Conservation (phyloP, 352 stramenopile genomes). For the Phytophthora hibernalis region DNA sequence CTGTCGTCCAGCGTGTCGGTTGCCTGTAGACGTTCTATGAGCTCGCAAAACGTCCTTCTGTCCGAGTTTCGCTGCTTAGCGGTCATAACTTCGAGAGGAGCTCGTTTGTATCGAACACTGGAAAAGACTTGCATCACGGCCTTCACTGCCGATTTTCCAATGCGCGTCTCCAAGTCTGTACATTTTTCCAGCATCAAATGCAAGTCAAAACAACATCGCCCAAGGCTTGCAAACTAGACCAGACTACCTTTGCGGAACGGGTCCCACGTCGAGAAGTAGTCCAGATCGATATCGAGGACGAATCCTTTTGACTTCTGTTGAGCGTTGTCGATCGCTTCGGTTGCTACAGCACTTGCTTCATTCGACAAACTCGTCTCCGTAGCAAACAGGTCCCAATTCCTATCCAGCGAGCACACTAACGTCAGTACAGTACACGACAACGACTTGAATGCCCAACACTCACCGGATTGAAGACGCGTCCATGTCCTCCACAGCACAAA, state of each 20-base stretch:
- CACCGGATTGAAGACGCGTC: slow-evolving; percentile 41
- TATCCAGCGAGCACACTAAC: not conserved
- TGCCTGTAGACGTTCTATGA: slow-evolving; percentile 46
- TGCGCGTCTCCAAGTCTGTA: slow-evolving; percentile 52
- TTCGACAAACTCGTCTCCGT: slow-evolving; percentile 28
- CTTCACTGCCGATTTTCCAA: slow-evolving; percentile 25
- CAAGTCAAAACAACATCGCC: not conserved
- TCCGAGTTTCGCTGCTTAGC: slow-evolving; percentile 35
- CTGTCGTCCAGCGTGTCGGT: slow-evolving; percentile 16
- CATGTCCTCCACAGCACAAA: slow-evolving; percentile 48
- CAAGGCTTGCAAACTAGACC: not conserved
- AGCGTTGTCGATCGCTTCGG: slow-evolving; percentile 28
- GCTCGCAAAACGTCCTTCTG: slow-evolving; percentile 38
- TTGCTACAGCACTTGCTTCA: slow-evolving; percentile 12
- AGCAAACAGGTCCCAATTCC: slow-evolving; percentile 54
- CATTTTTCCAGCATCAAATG: not conserved
- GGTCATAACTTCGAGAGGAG: slow-evolving; percentile 24
- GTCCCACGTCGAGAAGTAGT: slow-evolving; percentile 92
- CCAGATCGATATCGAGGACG: slow-evolving; percentile 88
- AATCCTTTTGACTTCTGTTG: slow-evolving; percentile 45
- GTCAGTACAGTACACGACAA: not conserved
- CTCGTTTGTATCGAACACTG: slow-evolving; percentile 44
- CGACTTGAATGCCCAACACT: not conserved
- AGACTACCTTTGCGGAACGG: slow-evolving; percentile 73
- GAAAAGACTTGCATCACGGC: slow-evolving; percentile 54